phyloP scores from a whole-genome alignment of 768 basidiomycete genomes.

The Lepiota subincarnata region DNA sequence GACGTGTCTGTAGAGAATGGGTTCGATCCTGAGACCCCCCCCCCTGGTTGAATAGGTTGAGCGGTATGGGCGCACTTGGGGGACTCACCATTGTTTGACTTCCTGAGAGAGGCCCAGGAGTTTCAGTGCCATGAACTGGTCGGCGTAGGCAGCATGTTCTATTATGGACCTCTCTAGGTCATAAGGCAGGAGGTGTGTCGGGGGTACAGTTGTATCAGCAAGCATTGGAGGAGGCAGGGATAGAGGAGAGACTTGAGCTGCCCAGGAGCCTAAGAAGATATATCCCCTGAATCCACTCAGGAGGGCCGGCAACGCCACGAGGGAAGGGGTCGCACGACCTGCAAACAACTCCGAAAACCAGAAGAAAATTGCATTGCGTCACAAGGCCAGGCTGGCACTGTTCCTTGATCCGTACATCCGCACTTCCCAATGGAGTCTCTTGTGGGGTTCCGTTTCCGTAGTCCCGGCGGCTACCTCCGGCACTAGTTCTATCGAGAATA shows the following conservation, averaged over 20 bases:
- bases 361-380: background rate
- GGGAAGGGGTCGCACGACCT: constrained; percentile 9
- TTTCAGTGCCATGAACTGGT: constrained; percentile 6
- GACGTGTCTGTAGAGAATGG: no score
- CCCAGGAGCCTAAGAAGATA: background rate
- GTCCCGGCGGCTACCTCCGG: no score
- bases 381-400: background rate
- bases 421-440: background rate
- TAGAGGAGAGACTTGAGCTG: background rate
- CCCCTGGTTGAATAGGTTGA: no score
- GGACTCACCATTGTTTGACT: constrained; percentile 7
- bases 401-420: constrained; percentile 7
- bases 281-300: background rate
- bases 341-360: background rate
- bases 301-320: constrained; percentile 1
- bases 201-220: background rate
- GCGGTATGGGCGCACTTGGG: no score
- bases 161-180: constrained; percentile 7
- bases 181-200: constrained; percentile 3
- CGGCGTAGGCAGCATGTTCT: constrained; percentile 4
- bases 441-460: background rate
- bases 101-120: constrained; percentile 3
- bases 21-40: no score
- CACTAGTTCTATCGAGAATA: no score
- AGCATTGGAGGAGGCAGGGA: background rate